A percentile compares a stretch with the other conserved stretches of the same genome.
Evolutionary conservation across 495 filamentous ascomycete species (phyloP).

Genomic region (Lepraria neglecta): DNA sequence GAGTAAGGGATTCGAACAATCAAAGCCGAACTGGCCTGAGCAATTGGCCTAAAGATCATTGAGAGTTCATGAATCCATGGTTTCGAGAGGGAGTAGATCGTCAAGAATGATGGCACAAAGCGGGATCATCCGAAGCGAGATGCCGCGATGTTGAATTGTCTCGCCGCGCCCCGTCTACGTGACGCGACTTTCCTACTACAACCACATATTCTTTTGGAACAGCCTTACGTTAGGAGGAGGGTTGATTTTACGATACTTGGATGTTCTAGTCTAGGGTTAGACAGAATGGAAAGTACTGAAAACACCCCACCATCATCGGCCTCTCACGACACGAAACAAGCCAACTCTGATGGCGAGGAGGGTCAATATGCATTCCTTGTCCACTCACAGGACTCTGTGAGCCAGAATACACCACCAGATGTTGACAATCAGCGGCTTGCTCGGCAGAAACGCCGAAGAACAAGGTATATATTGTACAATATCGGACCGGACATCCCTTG

Average conservation of each 20-base stretch:
- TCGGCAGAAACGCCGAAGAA: slow-evolving; percentile 63
- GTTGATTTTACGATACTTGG: neutral
- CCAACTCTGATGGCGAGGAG: slow-evolving; percentile 9
- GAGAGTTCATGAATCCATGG: neutral
- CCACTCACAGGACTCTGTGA: slow-evolving; percentile 60
- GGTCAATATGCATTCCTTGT: slow-evolving; percentile 58
- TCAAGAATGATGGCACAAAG: slow-evolving; percentile 3
- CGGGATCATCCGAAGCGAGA: slow-evolving; percentile 16
- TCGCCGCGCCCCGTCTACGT: slow-evolving; percentile 15
- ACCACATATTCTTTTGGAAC: slow-evolving; percentile 2
- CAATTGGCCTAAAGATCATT: neutral
- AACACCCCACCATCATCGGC: slow-evolving; percentile 6
- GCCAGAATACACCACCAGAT: slow-evolving; percentile 54
- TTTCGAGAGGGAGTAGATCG: neutral
- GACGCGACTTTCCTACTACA: slow-evolving; percentile 11
- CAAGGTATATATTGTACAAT: slow-evolving; percentile 41
- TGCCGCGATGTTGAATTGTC: slow-evolving; percentile 7
- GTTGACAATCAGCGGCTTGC: slow-evolving; percentile 63
- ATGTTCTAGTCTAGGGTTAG: neutral
- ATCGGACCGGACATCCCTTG: neutral
- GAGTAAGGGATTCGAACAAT: neutral
- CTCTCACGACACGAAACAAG: slow-evolving; percentile 7
- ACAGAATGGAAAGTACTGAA: slow-evolving; percentile 11
- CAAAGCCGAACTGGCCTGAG: neutral
- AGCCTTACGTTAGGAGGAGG: neutral